Evolutionary conservation across 1,139 yeast genomes (phyloP).

Genomic region (Pichia sp.): DNA sequence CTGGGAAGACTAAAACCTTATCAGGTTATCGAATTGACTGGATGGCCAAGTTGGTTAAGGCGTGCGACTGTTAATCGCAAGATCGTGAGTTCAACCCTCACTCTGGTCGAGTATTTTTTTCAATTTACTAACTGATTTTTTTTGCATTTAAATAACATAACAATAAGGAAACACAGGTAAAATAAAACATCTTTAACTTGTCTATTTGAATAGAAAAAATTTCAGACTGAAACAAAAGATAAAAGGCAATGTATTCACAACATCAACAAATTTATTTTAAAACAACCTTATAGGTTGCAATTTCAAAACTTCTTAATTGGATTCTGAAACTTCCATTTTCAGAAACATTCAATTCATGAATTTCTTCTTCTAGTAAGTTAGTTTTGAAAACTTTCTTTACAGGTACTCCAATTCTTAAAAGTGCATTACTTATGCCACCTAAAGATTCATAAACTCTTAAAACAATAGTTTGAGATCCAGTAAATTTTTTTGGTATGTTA

Average conservation of each 20-base stretch:
- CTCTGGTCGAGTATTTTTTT: conserved; percentile 15
- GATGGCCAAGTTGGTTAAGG: conserved; percentile 21
- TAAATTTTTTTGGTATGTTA: conserved; percentile 35
- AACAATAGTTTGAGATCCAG: conserved; percentile 49
- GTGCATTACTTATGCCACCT: conserved; percentile 66
- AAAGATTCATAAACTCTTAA: conserved; percentile 78
- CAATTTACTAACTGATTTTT: not conserved
- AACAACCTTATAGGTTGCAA: conserved; percentile 55
- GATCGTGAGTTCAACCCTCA: conserved; percentile 21
- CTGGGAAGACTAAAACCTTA: no score
- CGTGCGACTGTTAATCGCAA: conserved; percentile 22
- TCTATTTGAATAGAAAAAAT: no score
- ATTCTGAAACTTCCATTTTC: conserved; percentile 36
- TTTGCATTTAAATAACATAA: not conserved
- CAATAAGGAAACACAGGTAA: no score
- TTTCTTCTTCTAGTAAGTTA: conserved; percentile 66
- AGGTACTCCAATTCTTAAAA: conserved; percentile 33
- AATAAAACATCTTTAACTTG: no score
- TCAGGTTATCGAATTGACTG: conserved; percentile 10
- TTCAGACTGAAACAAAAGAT: not conserved
- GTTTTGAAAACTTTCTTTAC: conserved; percentile 51
- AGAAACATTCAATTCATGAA: conserved; percentile 34
- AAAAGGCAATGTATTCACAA: not conserved
- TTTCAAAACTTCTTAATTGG: conserved; percentile 67
- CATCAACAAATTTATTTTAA: not conserved